Evolutionary conservation across 2,329 filamentous ascomycete genomes (phyloP).

Genomic region (Sphaerulina musiva): DNA sequence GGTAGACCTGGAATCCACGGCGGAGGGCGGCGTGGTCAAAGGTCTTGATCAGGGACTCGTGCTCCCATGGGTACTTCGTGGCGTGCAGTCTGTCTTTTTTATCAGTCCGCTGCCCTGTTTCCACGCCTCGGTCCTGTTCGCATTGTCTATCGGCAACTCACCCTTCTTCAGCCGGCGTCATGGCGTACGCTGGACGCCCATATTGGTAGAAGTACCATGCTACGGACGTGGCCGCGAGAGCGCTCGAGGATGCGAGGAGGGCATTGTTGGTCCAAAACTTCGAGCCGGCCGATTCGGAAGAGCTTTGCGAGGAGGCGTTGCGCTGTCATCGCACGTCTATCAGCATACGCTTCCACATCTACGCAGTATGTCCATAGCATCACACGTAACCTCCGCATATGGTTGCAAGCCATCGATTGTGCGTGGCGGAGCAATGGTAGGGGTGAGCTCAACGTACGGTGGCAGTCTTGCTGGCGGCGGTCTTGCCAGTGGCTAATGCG

Average conservation of each 20-base stretch:
- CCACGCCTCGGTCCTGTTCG: constrained; percentile 2
- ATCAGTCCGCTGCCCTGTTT: constrained; percentile 11
- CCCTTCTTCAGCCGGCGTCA: constrained; percentile 96
- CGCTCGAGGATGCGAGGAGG: constrained; percentile 78
- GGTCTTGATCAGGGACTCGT: constrained; percentile 84
- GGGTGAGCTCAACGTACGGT: constrained; percentile 37
- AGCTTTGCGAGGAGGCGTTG: constrained; percentile 65
- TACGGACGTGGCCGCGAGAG: constrained; percentile 77
- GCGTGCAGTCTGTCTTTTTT: constrained; percentile 67
- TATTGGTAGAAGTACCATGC: constrained; percentile 98
- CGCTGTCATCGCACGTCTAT: constrained; percentile 36
- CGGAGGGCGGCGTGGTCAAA: constrained; percentile 97
- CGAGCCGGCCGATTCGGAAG: constrained; percentile 62
- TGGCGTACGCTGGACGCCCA: constrained; percentile 77
- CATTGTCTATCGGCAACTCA: constrained; percentile 47
- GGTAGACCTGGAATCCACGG: constrained; percentile 99
- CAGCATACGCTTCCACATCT: constrained; percentile 15
- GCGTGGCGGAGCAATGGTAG: constrained; percentile 4
- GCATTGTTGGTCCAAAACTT: constrained; percentile 71
- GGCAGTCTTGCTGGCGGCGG: constrained; percentile 42
- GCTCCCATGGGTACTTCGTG: constrained; percentile 91
- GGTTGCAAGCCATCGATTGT: background rate
- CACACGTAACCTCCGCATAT: background rate
- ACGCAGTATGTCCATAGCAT: background rate
- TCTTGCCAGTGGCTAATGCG: constrained; percentile 75